phyloP scores from a whole-genome alignment of 2,329 filamentous ascomycete genomes.

The Aspergillus piperis region DNA sequence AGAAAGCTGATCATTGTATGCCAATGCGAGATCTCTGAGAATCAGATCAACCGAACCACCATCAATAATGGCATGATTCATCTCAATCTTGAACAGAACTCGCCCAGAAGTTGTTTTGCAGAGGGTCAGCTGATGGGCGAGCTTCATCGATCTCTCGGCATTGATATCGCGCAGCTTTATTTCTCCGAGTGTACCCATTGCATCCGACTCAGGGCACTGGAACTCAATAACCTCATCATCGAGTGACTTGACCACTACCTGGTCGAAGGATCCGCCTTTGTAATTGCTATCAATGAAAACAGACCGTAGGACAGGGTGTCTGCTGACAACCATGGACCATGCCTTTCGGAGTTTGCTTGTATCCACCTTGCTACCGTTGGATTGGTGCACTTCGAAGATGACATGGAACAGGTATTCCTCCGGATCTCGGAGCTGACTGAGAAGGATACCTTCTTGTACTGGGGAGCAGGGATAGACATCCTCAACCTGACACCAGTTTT shows the following conservation, averaged over 20 bases:
- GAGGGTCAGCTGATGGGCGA: conserved; percentile 39
- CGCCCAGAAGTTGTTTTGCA: conserved; percentile 34
- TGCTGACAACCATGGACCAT: conserved; percentile 36
- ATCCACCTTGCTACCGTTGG: conserved; percentile 24
- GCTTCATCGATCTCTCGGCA: conserved; percentile 26
- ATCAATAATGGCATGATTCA: conserved; percentile 43
- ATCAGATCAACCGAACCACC: conserved; percentile 38
- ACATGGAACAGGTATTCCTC: conserved; percentile 40
- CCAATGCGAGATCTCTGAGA: conserved; percentile 33
- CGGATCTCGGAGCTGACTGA: conserved; percentile 40
- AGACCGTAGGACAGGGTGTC: conserved; percentile 38
- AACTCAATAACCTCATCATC: conserved; percentile 30
- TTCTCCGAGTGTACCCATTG: conserved; percentile 28
- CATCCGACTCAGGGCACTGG: conserved; percentile 32
- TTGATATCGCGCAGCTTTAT: conserved; percentile 32
- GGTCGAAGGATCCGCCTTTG: conserved; percentile 39
- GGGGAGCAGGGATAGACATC: conserved; percentile 41
- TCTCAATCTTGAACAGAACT: conserved; percentile 39
- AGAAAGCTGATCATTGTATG: conserved; percentile 34
- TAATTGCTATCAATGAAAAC: conserved; percentile 38
- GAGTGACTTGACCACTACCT: conserved; percentile 36
- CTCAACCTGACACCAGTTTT: conserved; percentile 31
- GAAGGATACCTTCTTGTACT: conserved; percentile 40
- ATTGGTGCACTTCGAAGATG: conserved; percentile 35
- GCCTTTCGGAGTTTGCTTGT: conserved; percentile 31